phyloP scores from a whole-genome alignment of 1,284 basidiomycete genomes.

The Clitocybe nebularis region DNA sequence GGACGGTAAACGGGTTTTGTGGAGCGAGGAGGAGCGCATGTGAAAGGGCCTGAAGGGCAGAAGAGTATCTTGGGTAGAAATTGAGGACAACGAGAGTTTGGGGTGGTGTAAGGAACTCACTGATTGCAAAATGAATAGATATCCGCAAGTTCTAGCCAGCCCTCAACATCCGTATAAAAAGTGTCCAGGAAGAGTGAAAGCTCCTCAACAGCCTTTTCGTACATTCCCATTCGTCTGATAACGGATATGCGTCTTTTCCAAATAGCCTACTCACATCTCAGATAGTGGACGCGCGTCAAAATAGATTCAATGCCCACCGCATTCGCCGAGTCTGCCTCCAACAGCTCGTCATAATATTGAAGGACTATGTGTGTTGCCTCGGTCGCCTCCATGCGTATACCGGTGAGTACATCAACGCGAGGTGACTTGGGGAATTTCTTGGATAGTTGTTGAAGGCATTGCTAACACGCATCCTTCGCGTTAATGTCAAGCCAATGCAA shows the following conservation, averaged over 20 bases:
- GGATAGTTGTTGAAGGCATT: conserved; percentile 63
- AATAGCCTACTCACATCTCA: conserved; percentile 47
- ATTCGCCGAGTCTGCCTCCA: conserved; percentile 73
- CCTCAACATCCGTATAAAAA: conserved; percentile 90
- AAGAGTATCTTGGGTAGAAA: conserved; percentile 47
- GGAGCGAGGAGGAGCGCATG: conserved; percentile 82
- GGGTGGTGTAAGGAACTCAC: conserved; percentile 41
- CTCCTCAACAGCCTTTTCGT: conserved; percentile 68
- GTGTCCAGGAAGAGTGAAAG: conserved; percentile 84
- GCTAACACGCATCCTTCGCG: conserved; percentile 20
- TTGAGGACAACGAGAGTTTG: not conserved
- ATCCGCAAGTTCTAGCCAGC: conserved; percentile 91
- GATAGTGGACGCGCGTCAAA: not conserved
- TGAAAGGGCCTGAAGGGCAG: conserved; percentile 70
- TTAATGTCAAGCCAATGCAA: conserved; percentile 20
- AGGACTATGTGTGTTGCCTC: conserved; percentile 62
- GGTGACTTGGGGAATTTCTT: conserved; percentile 80
- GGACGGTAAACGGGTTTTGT: conserved; percentile 80
- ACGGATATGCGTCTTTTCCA: conserved; percentile 86
- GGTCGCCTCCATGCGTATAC: conserved; percentile 80
- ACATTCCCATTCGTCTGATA: conserved; percentile 53
- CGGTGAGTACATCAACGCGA: conserved; percentile 80
- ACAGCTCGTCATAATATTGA: conserved; percentile 63
- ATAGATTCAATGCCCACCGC: conserved; percentile 49
- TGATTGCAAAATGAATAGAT: conserved; percentile 79